These are phyloP conservation scores for Hymenoscyphus linearis DNA, from an alignment of 2,329 filamentous ascomycete genomes.

Conservation along the genomic window DNA sequence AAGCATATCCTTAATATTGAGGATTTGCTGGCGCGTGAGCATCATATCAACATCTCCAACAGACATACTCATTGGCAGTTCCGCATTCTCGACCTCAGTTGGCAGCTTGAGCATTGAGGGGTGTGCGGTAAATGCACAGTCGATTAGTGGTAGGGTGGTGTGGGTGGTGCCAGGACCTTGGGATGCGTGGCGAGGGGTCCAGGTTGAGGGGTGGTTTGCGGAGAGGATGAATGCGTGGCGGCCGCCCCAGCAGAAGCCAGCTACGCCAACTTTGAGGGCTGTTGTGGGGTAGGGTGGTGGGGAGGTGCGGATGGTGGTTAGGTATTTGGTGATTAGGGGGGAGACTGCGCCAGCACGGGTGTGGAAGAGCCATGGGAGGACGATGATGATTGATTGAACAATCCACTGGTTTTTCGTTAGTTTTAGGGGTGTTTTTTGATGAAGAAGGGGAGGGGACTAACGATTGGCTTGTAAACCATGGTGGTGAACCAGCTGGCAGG, in stretches of 20 bases:
- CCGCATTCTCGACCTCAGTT: constrained; percentile 38
- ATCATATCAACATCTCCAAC: constrained; percentile 40
- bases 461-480: constrained; percentile 25
- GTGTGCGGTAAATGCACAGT: constrained; percentile 47
- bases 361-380: constrained; percentile 25
- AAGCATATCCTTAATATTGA: constrained; percentile 19
- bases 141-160: constrained; percentile 35
- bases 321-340: constrained; percentile 36
- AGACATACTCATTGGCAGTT: constrained; percentile 41
- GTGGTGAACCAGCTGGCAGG: constrained; percentile 21
- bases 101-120: constrained; percentile 44
- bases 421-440: neutral
- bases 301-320: constrained; percentile 33
- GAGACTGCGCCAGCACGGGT: constrained; percentile 27
- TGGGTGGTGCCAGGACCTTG: too few relatives aligned
- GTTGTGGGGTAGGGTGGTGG: constrained; percentile 25
- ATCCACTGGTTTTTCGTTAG: constrained; percentile 29
- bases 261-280: constrained; percentile 45
- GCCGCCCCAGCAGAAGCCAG: constrained; percentile 61
- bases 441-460: neutral
- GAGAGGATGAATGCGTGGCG: constrained; percentile 47
- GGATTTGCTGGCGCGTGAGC: constrained; percentile 29
- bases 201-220: constrained; percentile 32
- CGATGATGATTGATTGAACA: constrained; percentile 38
- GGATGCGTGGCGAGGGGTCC: constrained; percentile 16